Conservation (phyloP, 441 rosid species). For the Eruca vesicaria region DNA sequence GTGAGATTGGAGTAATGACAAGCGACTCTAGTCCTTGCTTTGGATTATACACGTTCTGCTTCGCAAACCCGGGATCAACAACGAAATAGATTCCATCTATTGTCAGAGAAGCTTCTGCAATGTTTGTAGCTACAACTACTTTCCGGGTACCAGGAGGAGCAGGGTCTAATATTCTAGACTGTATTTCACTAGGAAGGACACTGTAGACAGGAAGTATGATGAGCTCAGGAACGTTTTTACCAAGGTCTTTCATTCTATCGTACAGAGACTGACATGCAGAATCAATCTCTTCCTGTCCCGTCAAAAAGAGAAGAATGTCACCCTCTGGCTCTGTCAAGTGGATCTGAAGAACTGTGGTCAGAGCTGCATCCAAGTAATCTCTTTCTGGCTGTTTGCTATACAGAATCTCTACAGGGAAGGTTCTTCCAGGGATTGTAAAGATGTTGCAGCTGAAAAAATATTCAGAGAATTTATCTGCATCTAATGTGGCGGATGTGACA, state of each 20-base stretch:
- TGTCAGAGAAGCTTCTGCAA: constrained; percentile 83
- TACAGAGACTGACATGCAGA: constrained; percentile 83
- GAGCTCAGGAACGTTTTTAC: constrained; percentile 78
- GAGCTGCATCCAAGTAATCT: constrained; percentile 80
- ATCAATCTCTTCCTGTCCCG: constrained; percentile 94
- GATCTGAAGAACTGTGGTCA: constrained; percentile 77
- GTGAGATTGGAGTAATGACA: constrained; percentile 78
- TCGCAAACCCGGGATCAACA: constrained; percentile 86
- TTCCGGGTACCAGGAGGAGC: constrained; percentile 83
- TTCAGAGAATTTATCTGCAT: constrained; percentile 87
- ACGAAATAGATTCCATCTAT: constrained; percentile 83
- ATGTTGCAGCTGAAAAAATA: constrained; percentile 78
- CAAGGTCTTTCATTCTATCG: constrained; percentile 80
- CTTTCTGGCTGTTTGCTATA: constrained; percentile 82
- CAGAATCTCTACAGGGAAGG: constrained; percentile 81
- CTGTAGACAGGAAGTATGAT: constrained; percentile 82
- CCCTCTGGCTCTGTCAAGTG: constrained; percentile 93
- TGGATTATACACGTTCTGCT: constrained; percentile 81
- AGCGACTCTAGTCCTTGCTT: constrained; percentile 85
- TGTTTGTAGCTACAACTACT: constrained; percentile 88
- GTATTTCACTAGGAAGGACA: constrained; percentile 93
- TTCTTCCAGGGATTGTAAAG: constrained; percentile 88
- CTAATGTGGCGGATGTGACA: constrained; percentile 87
- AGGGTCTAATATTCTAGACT: constrained; percentile 82
- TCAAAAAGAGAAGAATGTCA: constrained; percentile 76